A percentile compares a stretch with the other conserved stretches of the same genome.
Conservation (phyloP, 2,329 filamentous ascomycete genomes). For the Trichophyton verrucosum region DNA sequence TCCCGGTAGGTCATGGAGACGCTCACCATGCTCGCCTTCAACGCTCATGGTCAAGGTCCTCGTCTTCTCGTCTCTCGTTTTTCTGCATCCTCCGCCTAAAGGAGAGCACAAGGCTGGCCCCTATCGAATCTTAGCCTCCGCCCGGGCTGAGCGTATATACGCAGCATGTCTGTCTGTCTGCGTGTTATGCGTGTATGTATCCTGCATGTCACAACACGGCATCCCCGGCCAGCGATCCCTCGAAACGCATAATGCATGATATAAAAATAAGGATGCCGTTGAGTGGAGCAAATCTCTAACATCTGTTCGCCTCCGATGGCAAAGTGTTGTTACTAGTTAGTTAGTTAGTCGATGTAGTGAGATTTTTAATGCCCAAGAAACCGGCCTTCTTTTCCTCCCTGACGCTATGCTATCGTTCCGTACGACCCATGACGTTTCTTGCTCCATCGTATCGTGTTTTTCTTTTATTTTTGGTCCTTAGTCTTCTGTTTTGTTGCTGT, state of each 20-base stretch:
- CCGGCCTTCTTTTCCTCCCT: background rate
- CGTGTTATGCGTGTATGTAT: background rate
- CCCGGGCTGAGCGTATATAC: background rate
- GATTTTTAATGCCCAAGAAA: background rate
- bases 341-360: background rate
- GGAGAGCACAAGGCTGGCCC: background rate
- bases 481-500: background rate
- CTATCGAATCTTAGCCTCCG: background rate
- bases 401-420: background rate
- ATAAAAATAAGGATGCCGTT: background rate
- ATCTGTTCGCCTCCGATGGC: background rate
- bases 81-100: background rate
- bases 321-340: background rate
- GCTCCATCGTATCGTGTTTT: background rate
- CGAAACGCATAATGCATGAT: conserved; percentile 1
- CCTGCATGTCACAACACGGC: background rate
- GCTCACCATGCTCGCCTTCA: background rate
- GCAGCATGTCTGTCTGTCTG: background rate
- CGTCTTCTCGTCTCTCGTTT: background rate
- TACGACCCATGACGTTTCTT: background rate
- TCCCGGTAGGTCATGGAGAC: background rate
- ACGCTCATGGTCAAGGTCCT: background rate
- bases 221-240: background rate
- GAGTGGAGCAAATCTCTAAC: conserved; percentile 1
- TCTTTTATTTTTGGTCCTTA: background rate